These are phyloP conservation scores for Lachancea mirantina DNA, from an alignment of 805 yeast species.

Conservation along the genomic window DNA sequence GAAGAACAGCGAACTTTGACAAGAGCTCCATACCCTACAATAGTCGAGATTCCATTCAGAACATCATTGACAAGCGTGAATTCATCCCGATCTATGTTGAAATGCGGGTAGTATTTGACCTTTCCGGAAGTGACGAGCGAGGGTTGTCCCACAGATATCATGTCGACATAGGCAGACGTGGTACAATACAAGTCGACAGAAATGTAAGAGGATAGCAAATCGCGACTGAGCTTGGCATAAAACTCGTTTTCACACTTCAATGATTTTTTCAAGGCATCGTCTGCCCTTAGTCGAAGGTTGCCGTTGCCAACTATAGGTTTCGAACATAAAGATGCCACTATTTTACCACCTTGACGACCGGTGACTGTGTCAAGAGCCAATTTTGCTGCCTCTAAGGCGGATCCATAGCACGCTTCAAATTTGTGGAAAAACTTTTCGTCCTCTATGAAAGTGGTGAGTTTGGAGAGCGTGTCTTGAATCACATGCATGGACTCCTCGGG, in stretches of 20 bases:
- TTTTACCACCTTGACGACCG: conserved; percentile 72
- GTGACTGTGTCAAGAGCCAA: conserved; percentile 47
- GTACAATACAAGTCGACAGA: conserved; percentile 75
- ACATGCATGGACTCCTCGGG: conserved; percentile 57
- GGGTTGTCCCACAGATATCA: conserved; percentile 64
- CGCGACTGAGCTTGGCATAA: conserved; percentile 53
- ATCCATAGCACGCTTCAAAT: conserved; percentile 66
- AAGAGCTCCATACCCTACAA: conserved; percentile 71
- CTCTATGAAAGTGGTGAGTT: conserved; percentile 34
- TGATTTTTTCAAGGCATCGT: conserved; percentile 42
- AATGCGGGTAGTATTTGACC: conserved; percentile 58
- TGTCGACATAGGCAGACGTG: conserved; percentile 56
- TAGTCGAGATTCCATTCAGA: conserved; percentile 41
- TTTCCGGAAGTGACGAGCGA: conserved; percentile 65
- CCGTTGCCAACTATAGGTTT: conserved; percentile 85
- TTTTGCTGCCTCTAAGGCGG: conserved; percentile 65
- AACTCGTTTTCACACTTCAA: conserved; percentile 54
- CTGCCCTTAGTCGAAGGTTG: conserved; percentile 38
- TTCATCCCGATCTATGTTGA: conserved; percentile 64
- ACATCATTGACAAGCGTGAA: conserved; percentile 54
- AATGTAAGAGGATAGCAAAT: conserved; percentile 49
- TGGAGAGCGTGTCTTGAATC: conserved; percentile 61
- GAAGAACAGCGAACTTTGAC: conserved; percentile 80
- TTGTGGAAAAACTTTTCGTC: conserved; percentile 22
- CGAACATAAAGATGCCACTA: conserved; percentile 56